Base-by-base conservation (phyloP, 2,329 filamentous ascomycete genomes). In the Septoria petroselini region DNA sequence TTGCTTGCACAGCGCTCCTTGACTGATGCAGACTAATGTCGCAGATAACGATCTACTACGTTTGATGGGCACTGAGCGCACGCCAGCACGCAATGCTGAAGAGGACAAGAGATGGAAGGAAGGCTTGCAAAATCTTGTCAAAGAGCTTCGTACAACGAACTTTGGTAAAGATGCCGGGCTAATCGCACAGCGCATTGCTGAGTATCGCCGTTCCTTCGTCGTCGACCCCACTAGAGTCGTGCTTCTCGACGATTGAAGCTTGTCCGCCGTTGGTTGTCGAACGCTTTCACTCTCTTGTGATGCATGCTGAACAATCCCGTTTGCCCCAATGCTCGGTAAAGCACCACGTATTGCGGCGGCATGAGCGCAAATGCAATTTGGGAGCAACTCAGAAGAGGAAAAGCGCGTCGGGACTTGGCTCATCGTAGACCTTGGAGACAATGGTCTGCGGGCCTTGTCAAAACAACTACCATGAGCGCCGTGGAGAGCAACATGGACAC, bases 161-260 rank as follows among this genome's bases (percentile, higher is more conserved):
- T 73, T 83, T 49, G 54, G 53, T 34, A 79, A 76, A 64, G 83
- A 87, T 62, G 86, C 86, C 64, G 73, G 81, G 54, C 76, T 75
- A 41, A 85, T 88, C 65, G 83, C 83, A 49, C 72, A 76, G 60
- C 79, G 80, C 47, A 86, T 88, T 61, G 76, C 85, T 65, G 77
- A 82, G 57, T 85, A 83, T 67, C 81, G 84, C 61, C 75, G 80
- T 55, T 76, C 76, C 47, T 86, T 87, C 62, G 72, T 83, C 21
- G 78, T 76, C 58, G 84, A 88, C 68, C 73, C 75, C 55, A 80
- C 79, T 60, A 83, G 43, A 27, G 23, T 46, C 15, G 25, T 46
- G 11, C 33, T 46, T 23, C 38, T 52, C 19, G 40, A 53, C 14
- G 44, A 53, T 18, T 53, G 50, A 53, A 30, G 14, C 17, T 29